Evolutionary conservation across 768 basidiomycete genomes (phyloP), one percentile per base, ranked within the genome.

Genomic region (Mycena floridula): DNA sequence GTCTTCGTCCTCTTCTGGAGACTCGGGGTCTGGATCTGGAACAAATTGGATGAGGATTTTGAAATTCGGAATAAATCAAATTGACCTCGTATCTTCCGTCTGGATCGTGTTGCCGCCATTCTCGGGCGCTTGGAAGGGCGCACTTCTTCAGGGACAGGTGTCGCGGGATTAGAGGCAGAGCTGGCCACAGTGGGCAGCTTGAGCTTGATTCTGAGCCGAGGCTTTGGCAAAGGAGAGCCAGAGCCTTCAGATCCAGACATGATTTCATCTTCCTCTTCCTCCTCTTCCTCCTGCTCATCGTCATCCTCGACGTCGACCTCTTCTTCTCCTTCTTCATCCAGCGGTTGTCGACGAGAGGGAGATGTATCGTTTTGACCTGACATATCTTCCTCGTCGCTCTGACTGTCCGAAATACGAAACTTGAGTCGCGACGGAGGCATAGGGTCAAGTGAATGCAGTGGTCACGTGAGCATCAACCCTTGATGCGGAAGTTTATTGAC

Each of bases 121-220:
- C 2, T 57, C 52, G 16, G 56, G 55, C 1, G 53, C 56, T 2
- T 55, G 55, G 1, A 57, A 59, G 22, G 53, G 48, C 20, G 48
- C 53, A 20, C 63, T 55, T 32, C 61, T 48, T 23, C 64, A 46
- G 45, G 59, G 52, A 40, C 59, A 53, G 47, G 61, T 51, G 45
- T 62, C 48, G 50, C 51, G 32, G 47, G 18, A 23, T 15, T 22
- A 43, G 59, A 61, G 13, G 55, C 61, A 28, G 51, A 56, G 49
- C 50, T 65, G 45, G 56, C 60, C 35, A 50, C 65, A 18, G 67
- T 61, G 12, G 77, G 76, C 4, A 82, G 57, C 53, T 77, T 83
- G 37, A 82, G 66, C 57, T 73, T 82, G 54, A 83, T 83, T 52
- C 77, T 81, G 18, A 84, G 69, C 5, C 72, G 67, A 3, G 74